Base-by-base conservation (phyloP, 1,139 yeast genomes). In the Wickerhamomyces sp. region DNA sequence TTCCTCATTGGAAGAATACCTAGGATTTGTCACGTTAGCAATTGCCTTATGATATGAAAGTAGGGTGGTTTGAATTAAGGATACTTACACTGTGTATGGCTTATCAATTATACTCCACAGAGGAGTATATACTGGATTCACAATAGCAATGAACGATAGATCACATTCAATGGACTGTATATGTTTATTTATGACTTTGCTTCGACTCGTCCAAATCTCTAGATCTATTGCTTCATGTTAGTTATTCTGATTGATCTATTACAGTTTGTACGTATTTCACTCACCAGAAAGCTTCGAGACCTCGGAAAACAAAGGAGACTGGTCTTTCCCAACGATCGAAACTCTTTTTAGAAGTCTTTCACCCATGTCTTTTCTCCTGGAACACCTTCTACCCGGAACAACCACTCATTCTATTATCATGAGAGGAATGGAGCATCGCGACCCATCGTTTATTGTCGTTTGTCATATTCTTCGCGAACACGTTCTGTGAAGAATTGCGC, bases 21-120 rank as follows among this genome's bases (percentile, higher is more conserved):
- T 57, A 10, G 4, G 29, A 9, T 18, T 23, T 23, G 8, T 9
- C 31, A 29, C 31, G 13, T 11, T 29, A 29, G 13, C 10, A 2
- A 29, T 10, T 9, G 27, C 10, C 14, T 7, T 10, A 7, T 6
- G n/a, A 9, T 4, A 10, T 3, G 37, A 34, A 13, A 14, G 13
- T 31, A 29, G 23, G 10, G 15, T 7, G 7, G 2, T 5, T 6
- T 14, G n/a, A 10, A 18, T 27, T 6, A 2, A 23, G 13, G 13
- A 34, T 10, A 52, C 59, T 50, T 32, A 56, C 59, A 58, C 55
- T 32, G 49, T 48, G 35, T 58, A 57, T 6, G 60, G 58, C 37
- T 57, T 56, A 31, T 57, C 60, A 4, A 56, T 45, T 4, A 58
- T 54, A n/a, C 57, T 40, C 61, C 61, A 58, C 0, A 57, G 34